Conservation (phyloP, 225 moss, liverwort and hornwort species). For the Antitrichia curtipendula region DNA sequence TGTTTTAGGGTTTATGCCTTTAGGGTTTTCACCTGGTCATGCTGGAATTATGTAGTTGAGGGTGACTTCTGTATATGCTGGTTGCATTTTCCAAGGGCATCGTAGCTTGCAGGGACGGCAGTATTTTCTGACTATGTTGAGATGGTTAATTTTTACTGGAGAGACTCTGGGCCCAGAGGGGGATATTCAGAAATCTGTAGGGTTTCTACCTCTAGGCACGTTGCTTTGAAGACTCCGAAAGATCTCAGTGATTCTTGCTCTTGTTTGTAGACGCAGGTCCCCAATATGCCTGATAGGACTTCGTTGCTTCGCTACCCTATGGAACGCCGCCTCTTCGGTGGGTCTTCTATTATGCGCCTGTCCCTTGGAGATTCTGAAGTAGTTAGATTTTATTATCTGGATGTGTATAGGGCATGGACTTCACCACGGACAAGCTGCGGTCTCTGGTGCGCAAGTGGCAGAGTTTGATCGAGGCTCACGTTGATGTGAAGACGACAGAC, state of each 20-base stretch:
- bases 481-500: slow-evolving; percentile 55
- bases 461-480: slow-evolving; percentile 51
- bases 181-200: neutral
- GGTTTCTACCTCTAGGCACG: neutral
- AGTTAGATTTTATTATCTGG: neutral
- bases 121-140: neutral
- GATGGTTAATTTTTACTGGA: neutral
- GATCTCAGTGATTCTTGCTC: neutral
- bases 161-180: neutral
- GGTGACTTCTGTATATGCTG: neutral
- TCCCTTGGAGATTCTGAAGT: neutral
- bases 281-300: too few relatives aligned
- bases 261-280: too few relatives aligned
- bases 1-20: neutral
- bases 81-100: neutral
- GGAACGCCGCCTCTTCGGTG: neutral
- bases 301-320: neutral
- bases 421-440: slow-evolving; percentile 50
- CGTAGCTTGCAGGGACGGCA: neutral
- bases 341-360: neutral
- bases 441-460: slow-evolving; percentile 63
- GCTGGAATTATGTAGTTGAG: neutral
- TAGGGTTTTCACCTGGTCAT: neutral
- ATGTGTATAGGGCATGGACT: slow-evolving; percentile 39
- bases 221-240: neutral